Base-by-base conservation (phyloP, 2,329 filamentous ascomycete genomes). In the Monilinia laxa region DNA sequence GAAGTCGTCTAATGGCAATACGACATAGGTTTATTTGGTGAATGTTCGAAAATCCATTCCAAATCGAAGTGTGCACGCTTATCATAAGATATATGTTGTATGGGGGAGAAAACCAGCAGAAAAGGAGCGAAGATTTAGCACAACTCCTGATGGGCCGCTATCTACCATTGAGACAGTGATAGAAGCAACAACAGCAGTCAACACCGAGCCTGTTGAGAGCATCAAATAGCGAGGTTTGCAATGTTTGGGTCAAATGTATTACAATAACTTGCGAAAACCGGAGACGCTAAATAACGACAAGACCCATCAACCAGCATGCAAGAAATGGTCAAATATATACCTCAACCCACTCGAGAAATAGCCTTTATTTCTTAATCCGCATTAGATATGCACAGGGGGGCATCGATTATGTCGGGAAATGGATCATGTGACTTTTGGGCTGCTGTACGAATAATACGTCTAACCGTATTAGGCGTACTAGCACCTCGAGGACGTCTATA, bases 41-140 rank as follows among this genome's bases (percentile, higher is more conserved):
- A 70, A 73, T 58, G 67, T 74, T 12, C 70, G 74, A 10, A 72
- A 72, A 64, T 62, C 70, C 7, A 70, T 76, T 18, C 66, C 66
- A 3, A 71, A 76, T 62, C 71, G 65, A 49, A 63, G 66, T 20
- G 68, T 76, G 7, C 74, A 76, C 58, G 72, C 71, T 2, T 76
- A 76, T 64, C 69, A 74, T 38, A 72, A 70, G 40, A 62, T 75
- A 14, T 71, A 70, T 54, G 73, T 76, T 11, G 74, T 76, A 0
- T 75, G 70, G 69, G 74, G 74, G 6, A 63, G 74, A 6, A 75
- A 74, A 62, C 73, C 73, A 16, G 49, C 56, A 54, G 25, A 35
- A 10, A 14, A 16, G 4, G 40, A 57, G 20, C 45, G 45, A 3
- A 14, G 0, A 3, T 9, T 14, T 16, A 25, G 31, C 14, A 52